Evolutionary conservation across 148 eudicot genomes (phyloP).

Genomic region (Persicaria tinctoria): DNA sequence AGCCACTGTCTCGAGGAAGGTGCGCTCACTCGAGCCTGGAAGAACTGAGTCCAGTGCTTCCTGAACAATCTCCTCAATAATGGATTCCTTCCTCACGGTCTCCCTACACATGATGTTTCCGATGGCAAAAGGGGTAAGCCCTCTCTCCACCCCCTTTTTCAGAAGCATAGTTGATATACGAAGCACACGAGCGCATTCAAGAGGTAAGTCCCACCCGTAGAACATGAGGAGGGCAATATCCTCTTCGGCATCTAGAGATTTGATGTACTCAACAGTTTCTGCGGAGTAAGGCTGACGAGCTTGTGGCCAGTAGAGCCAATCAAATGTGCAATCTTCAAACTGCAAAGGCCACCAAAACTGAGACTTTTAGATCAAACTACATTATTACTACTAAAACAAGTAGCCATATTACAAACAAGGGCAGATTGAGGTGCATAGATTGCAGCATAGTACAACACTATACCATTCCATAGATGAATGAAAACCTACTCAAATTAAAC

Average conservation of each 20-base stretch:
- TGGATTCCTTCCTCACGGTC: constrained; percentile 41
- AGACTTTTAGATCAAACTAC: not conserved
- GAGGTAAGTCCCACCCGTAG: constrained; percentile 54
- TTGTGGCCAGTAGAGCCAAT: constrained; percentile 75
- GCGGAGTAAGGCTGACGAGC: constrained; percentile 43
- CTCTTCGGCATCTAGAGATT: constrained; percentile 48
- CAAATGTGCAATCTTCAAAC: constrained; percentile 74
- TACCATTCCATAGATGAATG: too few species aligned
- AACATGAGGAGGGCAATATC: constrained; percentile 43
- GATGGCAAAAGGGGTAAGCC: constrained; percentile 46
- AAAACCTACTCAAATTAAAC: too few species aligned
- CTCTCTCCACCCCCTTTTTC: constrained; percentile 55
- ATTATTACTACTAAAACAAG: too few species aligned
- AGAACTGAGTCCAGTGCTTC: constrained; percentile 40
- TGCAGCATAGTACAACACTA: too few species aligned
- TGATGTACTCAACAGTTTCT: constrained; percentile 51
- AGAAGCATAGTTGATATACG: constrained; percentile 64
- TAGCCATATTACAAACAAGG: not conserved
- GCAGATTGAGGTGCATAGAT: not conserved
- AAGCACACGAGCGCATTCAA: constrained; percentile 47
- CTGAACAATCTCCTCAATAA: constrained; percentile 40
- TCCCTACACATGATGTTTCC: constrained; percentile 66
- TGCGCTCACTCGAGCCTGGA: constrained; percentile 44
- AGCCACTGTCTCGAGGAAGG: constrained; percentile 37
- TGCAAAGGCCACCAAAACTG: constrained; percentile 16